phyloP scores from a whole-genome alignment of 345 rosid genomes.

The Pelargonium nanum region DNA sequence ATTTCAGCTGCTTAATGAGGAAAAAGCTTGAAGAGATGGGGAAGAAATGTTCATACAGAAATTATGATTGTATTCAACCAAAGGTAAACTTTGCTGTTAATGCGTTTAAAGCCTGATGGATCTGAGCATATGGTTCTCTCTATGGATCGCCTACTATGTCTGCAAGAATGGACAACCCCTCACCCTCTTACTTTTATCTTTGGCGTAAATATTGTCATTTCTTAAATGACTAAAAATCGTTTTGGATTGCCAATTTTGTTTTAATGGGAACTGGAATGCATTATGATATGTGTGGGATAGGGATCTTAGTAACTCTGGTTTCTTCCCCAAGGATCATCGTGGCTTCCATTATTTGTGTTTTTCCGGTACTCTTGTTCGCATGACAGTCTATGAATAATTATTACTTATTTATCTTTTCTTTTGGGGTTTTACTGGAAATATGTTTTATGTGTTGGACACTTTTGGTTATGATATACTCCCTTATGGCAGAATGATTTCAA shows the following conservation, averaged over 20 bases:
- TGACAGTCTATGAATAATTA: not conserved
- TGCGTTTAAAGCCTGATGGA: not conserved
- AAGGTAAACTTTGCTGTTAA: conserved; percentile 40
- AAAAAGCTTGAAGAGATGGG: conserved; percentile 70
- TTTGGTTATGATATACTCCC: not conserved
- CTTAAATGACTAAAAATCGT: no score
- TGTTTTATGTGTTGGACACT: not conserved
- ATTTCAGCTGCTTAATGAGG: conserved; percentile 75
- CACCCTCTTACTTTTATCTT: no score
- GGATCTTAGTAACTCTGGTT: no score
- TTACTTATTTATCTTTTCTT: no score
- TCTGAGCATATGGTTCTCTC: no score
- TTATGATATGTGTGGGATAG: no score
- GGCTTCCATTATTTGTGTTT: not conserved
- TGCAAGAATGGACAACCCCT: not conserved
- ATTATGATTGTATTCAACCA: conserved; percentile 60
- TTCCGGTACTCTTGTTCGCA: not conserved
- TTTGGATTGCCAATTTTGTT: no score
- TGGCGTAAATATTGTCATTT: no score
- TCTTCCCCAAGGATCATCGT: no score
- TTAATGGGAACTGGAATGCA: no score
- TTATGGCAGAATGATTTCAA: conserved; percentile 51
- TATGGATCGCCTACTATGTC: not conserved
- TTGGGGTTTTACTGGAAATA: not conserved
- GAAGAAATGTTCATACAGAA: conserved; percentile 72